These are phyloP conservation scores for Mortierella sp. DNA, from an alignment of 371 early-diverging fungal species.

Conservation along the genomic window DNA sequence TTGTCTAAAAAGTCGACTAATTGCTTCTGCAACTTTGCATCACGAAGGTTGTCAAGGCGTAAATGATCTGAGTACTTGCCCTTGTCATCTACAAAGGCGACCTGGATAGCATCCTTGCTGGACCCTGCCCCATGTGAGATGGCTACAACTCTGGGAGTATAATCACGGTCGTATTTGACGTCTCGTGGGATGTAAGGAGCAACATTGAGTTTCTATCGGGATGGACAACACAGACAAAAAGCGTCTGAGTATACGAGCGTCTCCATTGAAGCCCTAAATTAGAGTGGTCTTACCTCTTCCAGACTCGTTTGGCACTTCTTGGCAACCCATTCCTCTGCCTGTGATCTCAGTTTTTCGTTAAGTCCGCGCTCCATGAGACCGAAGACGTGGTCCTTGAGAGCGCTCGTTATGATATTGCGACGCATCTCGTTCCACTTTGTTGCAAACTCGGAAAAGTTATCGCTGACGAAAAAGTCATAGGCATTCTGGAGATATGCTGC, in stretches of 20 bases:
- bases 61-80: constrained; percentile 79
- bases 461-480: constrained; percentile 72
- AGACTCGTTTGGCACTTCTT: constrained; percentile 72
- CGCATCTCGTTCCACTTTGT: constrained; percentile 88
- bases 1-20: constrained; percentile 72
- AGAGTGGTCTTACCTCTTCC: constrained; percentile 67
- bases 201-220: constrained; percentile 75
- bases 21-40: constrained; percentile 65
- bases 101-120: constrained; percentile 75
- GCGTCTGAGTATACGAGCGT: neutral
- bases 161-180: constrained; percentile 62
- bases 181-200: constrained; percentile 71
- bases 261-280: neutral
- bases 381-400: constrained; percentile 75
- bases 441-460: constrained; percentile 70
- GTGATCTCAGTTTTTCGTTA: constrained; percentile 77
- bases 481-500: constrained; percentile 68
- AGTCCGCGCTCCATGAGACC: constrained; percentile 83
- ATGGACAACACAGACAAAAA: neutral
- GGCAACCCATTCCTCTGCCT: constrained; percentile 81
- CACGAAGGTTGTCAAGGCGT: constrained; percentile 71
- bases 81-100: constrained; percentile 82
- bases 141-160: constrained; percentile 83
- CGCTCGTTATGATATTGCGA: constrained; percentile 70
- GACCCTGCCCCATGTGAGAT: constrained; percentile 88